Conservation (phyloP, 1,284 basidiomycete species). For the Rhodotorula sp. region DNA sequence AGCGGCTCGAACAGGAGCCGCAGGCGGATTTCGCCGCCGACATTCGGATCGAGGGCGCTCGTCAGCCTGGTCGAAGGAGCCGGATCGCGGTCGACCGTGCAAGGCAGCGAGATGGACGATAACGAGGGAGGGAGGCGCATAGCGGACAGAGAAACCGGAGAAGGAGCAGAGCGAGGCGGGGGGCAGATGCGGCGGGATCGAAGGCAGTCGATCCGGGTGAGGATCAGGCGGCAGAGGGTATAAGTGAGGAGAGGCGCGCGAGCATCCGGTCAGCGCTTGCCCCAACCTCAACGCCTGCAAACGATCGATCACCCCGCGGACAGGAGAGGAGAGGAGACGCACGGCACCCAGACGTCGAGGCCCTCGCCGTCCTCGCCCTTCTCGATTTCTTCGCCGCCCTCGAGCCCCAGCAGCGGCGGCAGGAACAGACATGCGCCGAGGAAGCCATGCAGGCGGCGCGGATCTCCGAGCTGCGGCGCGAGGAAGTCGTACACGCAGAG, state of each 20-base stretch:
- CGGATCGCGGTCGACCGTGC: background rate
- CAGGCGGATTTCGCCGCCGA: conserved; percentile 37
- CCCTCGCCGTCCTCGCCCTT: conserved; percentile 47
- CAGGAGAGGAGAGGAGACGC: conserved; percentile 24
- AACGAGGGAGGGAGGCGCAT: background rate
- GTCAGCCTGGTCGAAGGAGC: conserved; percentile 8
- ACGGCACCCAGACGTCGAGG: conserved; percentile 52
- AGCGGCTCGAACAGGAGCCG: conserved; percentile 33
- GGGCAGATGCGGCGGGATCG: background rate
- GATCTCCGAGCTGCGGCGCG: conserved; percentile 14
- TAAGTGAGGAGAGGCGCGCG: background rate
- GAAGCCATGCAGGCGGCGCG: conserved; percentile 48
- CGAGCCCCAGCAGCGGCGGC: conserved; percentile 43
- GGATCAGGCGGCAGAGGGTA: background rate
- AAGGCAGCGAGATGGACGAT: background rate
- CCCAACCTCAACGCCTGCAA: background rate
- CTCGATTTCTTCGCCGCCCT: conserved; percentile 10
- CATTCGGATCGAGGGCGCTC: conserved; percentile 27
- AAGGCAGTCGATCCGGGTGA: background rate
- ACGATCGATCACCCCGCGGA: background rate
- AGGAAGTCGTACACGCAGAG: conserved; percentile 53
- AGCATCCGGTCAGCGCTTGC: background rate
- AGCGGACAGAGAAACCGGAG: background rate
- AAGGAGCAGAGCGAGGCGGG: background rate
- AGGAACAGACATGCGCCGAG: conserved; percentile 51